A percentile compares a stretch with the other conserved stretches of the same genome.
Conservation (phyloP, 306 rosid genomes). For the Fagus sylvatica region DNA sequence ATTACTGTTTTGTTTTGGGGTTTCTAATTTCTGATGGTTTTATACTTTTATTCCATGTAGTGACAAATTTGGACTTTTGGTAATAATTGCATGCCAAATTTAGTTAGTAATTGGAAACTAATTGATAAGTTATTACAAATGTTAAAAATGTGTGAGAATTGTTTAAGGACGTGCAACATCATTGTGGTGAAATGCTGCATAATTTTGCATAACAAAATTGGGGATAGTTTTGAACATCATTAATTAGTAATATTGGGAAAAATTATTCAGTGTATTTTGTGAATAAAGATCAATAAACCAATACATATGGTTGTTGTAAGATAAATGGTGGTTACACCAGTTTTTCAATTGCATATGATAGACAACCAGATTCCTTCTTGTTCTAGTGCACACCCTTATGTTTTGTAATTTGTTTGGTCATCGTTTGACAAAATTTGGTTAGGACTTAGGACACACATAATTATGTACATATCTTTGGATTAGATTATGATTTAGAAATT, state of each 20-base stretch:
- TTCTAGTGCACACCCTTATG: neutral
- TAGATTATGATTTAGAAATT: too few species aligned
- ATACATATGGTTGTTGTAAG: slow-evolving; percentile 3
- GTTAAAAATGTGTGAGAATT: neutral
- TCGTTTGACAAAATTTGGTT: too few species aligned
- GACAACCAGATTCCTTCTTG: slow-evolving; percentile 9
- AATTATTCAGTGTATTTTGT: too few species aligned
- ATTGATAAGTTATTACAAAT: neutral
- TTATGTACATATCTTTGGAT: too few species aligned
- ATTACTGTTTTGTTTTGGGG: too few species aligned
- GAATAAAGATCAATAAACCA: too few species aligned
- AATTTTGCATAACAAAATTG: too few species aligned
- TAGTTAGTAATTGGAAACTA: neutral
- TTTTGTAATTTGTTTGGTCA: neutral
- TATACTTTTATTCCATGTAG: neutral
- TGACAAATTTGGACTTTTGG: neutral
- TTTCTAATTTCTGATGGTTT: too few species aligned
- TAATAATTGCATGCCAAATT: neutral
- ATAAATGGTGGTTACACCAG: neutral
- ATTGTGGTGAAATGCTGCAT: neutral
- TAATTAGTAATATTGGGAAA: too few species aligned
- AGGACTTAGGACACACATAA: too few species aligned
- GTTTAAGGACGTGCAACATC: neutral
- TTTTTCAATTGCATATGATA: slow-evolving; percentile 9
- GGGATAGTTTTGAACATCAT: too few species aligned